Base-by-base conservation (phyloP, 192 early-diverging fungal species). In the Backusella parvicylindrica region DNA sequence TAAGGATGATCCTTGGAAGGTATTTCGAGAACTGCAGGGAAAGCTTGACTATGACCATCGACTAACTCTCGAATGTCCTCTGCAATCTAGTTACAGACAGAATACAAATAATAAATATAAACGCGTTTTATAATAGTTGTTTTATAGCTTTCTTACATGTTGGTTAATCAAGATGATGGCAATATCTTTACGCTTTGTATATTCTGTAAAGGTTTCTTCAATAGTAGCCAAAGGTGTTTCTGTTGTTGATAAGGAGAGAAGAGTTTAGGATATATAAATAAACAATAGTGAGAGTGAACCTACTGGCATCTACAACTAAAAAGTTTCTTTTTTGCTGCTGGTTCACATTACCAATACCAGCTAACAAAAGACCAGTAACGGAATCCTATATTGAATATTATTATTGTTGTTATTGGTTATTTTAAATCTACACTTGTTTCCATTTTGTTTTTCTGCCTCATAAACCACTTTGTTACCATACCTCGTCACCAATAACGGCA, bases 1-100 rank as follows among this genome's bases (percentile, higher is more conserved):
- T 99, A 99, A 38, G 97, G 98, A 77, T 98, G 95, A 82, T 99
- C 97, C 86, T 99, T 99, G 63, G 96, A 97, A 41, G 98, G 98
- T 69, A 99, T 98, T 81, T 99, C 98, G 70, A 99, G 89, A 21
- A 99, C 89, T 7, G 98, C 97, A 4, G 98, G 98, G 82, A 98
- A 99, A 5, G 97, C 96, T 41, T 92, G 91, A 37, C 90, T 84
- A 79, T 99, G 91, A 50, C 92, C 93, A 77, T 99, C 98, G 68
- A 99, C 83, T 73, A 96, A 82, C 21, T 90, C 87, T 31, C 98
- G 88, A 72, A 99, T 97, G 75, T 92, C 89, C 43, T 99, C 94
- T 28, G 97, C 98, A 50, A 99, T 90, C 94, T 95, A 81, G 16
- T 1, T n/a, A n/a, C n/a, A n/a, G n/a, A n/a, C n/a, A 40, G 63